Percentiles rank a stretch among this genome's conserved stretches.
phyloP scores from a whole-genome alignment of 257 asterid genomes.

The Cordia subcordata region DNA sequence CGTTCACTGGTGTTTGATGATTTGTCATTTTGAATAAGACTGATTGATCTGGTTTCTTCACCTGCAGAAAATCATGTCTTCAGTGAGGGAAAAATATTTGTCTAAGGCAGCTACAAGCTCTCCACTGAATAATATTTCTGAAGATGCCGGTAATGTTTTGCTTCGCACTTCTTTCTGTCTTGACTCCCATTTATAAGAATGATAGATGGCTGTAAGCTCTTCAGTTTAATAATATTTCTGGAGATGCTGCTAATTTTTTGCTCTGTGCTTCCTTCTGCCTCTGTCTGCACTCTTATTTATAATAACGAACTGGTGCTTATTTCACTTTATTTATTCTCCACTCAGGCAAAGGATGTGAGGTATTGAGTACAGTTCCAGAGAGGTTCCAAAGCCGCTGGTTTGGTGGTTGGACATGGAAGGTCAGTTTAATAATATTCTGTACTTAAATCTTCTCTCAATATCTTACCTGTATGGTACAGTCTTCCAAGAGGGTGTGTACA shows the following conservation, averaged over 20 bases:
- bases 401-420: conserved; percentile 76
- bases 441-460: background rate
- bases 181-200: conserved; percentile 13
- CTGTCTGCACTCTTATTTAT: conserved; percentile 8
- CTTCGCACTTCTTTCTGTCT: conserved; percentile 13
- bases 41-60: conserved; percentile 5
- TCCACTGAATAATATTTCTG: conserved; percentile 21
- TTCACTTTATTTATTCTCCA: conserved; percentile 17
- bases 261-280: conserved; percentile 14
- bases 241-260: conserved; percentile 34
- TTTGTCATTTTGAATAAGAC: background rate
- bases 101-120: conserved; percentile 30
- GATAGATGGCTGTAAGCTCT: conserved; percentile 22
- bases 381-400: conserved; percentile 67
- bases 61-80: conserved; percentile 37
- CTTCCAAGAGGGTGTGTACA: background rate
- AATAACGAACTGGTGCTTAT: conserved; percentile 7
- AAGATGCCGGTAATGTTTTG: conserved; percentile 35
- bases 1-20: background rate
- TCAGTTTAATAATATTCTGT: conserved; percentile 19
- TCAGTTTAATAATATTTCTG: conserved; percentile 20
- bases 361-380: conserved; percentile 25
- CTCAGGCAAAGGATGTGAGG: conserved; percentile 31
- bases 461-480: conserved; percentile 1
- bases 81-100: conserved; percentile 23